Conservation (phyloP, 208 protist genomes). For the Novymonas esmeraldas region DNA sequence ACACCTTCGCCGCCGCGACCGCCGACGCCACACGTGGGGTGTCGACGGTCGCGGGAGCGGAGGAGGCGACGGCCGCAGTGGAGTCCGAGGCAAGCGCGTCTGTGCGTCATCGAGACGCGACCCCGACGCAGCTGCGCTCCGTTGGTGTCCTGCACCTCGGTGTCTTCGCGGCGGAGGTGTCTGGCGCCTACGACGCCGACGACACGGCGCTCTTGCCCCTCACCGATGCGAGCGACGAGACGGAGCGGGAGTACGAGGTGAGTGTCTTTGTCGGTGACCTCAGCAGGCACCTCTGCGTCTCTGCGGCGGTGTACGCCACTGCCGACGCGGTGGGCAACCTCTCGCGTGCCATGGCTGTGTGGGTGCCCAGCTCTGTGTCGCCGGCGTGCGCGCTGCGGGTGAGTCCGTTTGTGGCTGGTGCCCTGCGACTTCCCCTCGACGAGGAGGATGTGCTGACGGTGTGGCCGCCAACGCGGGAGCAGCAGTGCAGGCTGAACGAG, state of each 20-base stretch:
- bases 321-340: conserved; percentile 8
- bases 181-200: conserved; percentile 2
- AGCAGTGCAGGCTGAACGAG: conserved; percentile 14
- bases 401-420: background rate
- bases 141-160: conserved; percentile 23
- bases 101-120: conserved; percentile 8
- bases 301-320: conserved; percentile 21
- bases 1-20: background rate
- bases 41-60: no score
- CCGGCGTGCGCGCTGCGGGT: conserved; percentile 24
- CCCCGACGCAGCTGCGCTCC: conserved; percentile 8
- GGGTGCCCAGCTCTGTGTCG: conserved; percentile 17
- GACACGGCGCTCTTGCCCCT: background rate
- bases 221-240: conserved; percentile 19
- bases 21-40: background rate
- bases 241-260: conserved; percentile 11
- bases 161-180: conserved; percentile 10
- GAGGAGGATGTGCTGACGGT: conserved; percentile 4
- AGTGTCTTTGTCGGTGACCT: conserved; percentile 26
- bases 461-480: conserved; percentile 7
- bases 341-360: conserved; percentile 3
- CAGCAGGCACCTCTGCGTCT: conserved; percentile 16
- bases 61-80: background rate
- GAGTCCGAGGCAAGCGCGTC: conserved; percentile 13
- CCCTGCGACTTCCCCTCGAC: background rate